Percentiles rank a stretch among this genome's conserved stretches.
phyloP scores from a whole-genome alignment of 169 alveolate species.

The Theileria luwenshuni region DNA sequence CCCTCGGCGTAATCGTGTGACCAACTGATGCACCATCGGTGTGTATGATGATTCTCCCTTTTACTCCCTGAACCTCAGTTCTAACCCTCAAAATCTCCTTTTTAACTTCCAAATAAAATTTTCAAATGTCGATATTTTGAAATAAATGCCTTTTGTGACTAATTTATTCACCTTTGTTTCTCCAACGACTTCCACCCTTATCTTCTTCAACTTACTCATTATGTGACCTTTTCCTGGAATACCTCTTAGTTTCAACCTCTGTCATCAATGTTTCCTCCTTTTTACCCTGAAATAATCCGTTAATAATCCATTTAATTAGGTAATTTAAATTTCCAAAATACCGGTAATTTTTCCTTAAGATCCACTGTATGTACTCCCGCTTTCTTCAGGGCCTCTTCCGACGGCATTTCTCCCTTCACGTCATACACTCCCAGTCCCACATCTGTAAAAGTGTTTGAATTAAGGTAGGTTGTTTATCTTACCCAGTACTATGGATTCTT shows the following conservation, averaged over 20 bases:
- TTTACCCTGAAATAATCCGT: neutral
- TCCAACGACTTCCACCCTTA: neutral
- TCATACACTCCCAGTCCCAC: slow-evolving; percentile 68
- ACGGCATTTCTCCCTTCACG: slow-evolving; percentile 34
- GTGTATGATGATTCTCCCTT: slow-evolving; percentile 18
- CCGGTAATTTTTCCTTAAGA: slow-evolving; percentile 19
- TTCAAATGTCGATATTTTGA: no score
- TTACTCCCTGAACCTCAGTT: neutral
- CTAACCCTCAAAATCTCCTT: no score
- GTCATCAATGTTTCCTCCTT: slow-evolving; percentile 32
- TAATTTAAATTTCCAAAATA: neutral
- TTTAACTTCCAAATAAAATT: no score
- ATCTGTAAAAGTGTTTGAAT: slow-evolving; percentile 16
- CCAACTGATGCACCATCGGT: slow-evolving; percentile 15
- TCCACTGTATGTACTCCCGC: slow-evolving; percentile 47
- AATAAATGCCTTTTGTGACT: no score
- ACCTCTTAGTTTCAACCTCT: slow-evolving; percentile 20
- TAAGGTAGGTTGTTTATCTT: neutral
- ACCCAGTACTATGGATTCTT: slow-evolving; percentile 23
- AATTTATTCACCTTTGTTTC: no score
- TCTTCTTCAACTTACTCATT: neutral
- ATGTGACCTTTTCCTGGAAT: neutral
- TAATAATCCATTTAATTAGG: neutral
- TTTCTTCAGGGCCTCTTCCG: slow-evolving; percentile 26
- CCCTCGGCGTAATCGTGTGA: no score